Conservation (phyloP, 495 filamentous ascomycete genomes). For the Hyaloscypha bicolor region DNA sequence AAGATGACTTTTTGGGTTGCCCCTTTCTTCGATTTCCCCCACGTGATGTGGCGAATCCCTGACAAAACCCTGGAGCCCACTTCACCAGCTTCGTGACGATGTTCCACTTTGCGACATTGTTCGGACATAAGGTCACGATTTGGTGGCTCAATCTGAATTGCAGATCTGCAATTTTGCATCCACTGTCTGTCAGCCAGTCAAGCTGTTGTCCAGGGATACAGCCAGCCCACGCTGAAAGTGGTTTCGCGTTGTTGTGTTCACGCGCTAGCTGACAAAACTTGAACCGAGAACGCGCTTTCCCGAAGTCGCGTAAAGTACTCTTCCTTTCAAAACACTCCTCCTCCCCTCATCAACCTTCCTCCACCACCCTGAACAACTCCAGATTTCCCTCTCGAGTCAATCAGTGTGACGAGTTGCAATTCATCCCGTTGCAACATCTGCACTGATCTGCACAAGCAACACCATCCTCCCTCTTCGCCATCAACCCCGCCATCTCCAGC, state of each 20-base stretch:
- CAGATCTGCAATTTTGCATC: background rate
- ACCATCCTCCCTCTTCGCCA: constrained; percentile 11
- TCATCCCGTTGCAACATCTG: constrained; percentile 1
- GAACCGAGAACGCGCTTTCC: constrained; percentile 24
- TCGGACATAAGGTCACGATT: no score
- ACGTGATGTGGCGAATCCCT: background rate
- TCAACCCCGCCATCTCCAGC: constrained; percentile 4
- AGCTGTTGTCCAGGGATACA: constrained; percentile 4
- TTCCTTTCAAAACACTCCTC: constrained; percentile 23
- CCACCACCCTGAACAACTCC: constrained; percentile 20
- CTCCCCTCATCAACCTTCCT: constrained; percentile 16
- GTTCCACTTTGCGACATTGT: no score
- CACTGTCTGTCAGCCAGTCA: background rate
- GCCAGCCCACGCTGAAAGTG: constrained; percentile 28
- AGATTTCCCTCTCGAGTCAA: constrained; percentile 11
- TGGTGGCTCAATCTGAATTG: background rate
- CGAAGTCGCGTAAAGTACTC: constrained; percentile 19
- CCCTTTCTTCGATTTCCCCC: background rate
- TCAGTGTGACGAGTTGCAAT: constrained; percentile 24
- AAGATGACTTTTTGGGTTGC: background rate
- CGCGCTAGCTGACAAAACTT: constrained; percentile 17
- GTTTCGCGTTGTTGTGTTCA: constrained; percentile 29
- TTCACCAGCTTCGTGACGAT: no score
- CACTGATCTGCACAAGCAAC: constrained; percentile 13
- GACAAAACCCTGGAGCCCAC: background rate